phyloP scores from a whole-genome alignment of 2,329 filamentous ascomycete species.

The Emmonsia crescens region DNA sequence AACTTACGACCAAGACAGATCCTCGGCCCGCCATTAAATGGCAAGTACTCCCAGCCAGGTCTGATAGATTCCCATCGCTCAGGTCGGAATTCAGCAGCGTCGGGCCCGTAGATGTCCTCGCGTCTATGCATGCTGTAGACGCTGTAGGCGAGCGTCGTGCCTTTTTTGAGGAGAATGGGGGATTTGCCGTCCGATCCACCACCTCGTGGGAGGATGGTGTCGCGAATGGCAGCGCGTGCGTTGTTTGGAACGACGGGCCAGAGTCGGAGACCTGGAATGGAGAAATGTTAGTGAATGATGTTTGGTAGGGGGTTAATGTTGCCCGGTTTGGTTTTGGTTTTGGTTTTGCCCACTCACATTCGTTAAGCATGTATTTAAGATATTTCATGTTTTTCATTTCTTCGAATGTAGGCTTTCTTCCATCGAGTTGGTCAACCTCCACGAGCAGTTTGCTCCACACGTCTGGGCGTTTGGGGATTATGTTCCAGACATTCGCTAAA shows the following conservation, averaged over 20 bases:
- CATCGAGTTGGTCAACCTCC: slow-evolving; percentile 61
- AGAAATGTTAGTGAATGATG: not conserved
- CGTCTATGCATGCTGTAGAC: slow-evolving; percentile 44
- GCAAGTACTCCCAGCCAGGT: slow-evolving; percentile 44
- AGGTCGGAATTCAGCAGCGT: slow-evolving; percentile 32
- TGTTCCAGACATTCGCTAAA: slow-evolving; percentile 70
- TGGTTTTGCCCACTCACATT: slow-evolving; percentile 34
- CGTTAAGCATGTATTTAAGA: slow-evolving; percentile 58
- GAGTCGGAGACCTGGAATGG: slow-evolving; percentile 46
- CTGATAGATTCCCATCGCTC: slow-evolving; percentile 43
- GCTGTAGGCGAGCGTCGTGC: slow-evolving; percentile 40
- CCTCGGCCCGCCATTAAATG: slow-evolving; percentile 43
- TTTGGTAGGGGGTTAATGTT: not conserved
- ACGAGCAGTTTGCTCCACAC: slow-evolving; percentile 56
- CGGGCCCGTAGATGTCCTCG: slow-evolving; percentile 33
- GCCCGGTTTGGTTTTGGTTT: not conserved
- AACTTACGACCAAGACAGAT: slow-evolving; percentile 42
- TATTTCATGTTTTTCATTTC: slow-evolving; percentile 85
- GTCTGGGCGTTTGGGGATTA: slow-evolving; percentile 61
- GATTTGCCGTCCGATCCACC: slow-evolving; percentile 39
- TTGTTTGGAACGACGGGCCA: slow-evolving; percentile 74
- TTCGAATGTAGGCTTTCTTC: slow-evolving; percentile 55
- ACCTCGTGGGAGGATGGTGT: slow-evolving; percentile 64
- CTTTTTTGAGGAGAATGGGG: slow-evolving; percentile 37
- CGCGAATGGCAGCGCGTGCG: slow-evolving; percentile 57